Conservation (phyloP, 225 moss, liverwort and hornwort species). For the Lunularia cruciata region DNA sequence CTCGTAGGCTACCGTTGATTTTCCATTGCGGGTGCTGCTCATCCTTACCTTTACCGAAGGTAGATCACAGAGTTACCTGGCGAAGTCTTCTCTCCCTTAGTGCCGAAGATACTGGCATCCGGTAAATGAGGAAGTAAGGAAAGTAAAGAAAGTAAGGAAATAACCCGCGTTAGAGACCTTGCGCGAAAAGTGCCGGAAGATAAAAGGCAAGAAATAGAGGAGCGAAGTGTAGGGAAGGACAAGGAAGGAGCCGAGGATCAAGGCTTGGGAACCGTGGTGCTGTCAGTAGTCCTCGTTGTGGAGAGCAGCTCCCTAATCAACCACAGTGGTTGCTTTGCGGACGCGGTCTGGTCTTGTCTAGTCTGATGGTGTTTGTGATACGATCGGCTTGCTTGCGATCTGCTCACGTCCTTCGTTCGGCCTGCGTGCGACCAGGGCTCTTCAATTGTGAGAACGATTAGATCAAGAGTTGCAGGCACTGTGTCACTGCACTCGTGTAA, state of each 20-base stretch:
- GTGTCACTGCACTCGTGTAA: not conserved
- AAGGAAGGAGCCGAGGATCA: not conserved
- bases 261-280: not conserved
- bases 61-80: too few relatives aligned
- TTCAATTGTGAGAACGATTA: not conserved
- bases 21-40: too few relatives aligned
- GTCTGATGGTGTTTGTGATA: not conserved
- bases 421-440: not conserved
- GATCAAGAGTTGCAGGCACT: not conserved
- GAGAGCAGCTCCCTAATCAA: not conserved
- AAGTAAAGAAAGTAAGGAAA: too few relatives aligned
- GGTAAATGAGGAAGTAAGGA: too few relatives aligned
- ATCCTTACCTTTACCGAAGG: too few relatives aligned
- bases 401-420: not conserved
- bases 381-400: slow-evolving; percentile 5
- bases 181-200: not conserved
- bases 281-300: slow-evolving; percentile 7
- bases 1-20: too few relatives aligned
- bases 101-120: too few relatives aligned
- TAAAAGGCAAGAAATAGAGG: not conserved
- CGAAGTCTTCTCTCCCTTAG: too few relatives aligned
- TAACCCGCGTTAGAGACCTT: too few relatives aligned
- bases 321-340: too few relatives aligned
- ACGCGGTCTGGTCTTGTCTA: not conserved
- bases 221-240: not conserved